A percentile compares a stretch with the other conserved stretches of the same genome.
Conservation (phyloP, 495 filamentous ascomycete genomes). For the Annulohypoxylon nitens region DNA sequence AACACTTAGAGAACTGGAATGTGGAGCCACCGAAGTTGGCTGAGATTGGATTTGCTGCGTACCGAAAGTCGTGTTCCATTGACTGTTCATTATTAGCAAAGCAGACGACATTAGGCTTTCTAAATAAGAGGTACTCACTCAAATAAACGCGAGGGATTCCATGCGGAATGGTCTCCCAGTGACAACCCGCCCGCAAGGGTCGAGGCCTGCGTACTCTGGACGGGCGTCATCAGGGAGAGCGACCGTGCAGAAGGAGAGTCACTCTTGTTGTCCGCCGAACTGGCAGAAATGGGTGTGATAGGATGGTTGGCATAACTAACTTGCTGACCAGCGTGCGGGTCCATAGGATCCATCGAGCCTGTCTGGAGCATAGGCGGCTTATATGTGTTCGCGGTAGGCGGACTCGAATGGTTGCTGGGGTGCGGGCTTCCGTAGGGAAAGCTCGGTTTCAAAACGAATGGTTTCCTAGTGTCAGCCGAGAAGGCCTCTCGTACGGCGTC, state of each 20-base stretch:
- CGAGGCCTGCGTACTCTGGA: conserved; percentile 61
- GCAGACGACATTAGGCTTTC: background rate
- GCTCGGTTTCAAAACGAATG: conserved; percentile 88
- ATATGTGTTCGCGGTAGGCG: conserved; percentile 65
- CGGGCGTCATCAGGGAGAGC: conserved; percentile 78
- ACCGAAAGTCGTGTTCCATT: conserved; percentile 94
- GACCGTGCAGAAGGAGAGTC: conserved; percentile 84
- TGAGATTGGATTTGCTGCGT: conserved; percentile 66
- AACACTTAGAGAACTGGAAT: conserved; percentile 59
- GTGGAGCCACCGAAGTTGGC: conserved; percentile 55
- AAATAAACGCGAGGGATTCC: conserved; percentile 95
- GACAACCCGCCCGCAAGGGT: conserved; percentile 65
- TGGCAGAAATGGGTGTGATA: conserved; percentile 83
- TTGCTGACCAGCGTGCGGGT: conserved; percentile 65
- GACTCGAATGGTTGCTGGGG: conserved; percentile 70
- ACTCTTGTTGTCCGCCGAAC: conserved; percentile 80
- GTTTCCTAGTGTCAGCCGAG: conserved; percentile 84
- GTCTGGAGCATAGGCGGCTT: conserved; percentile 56
- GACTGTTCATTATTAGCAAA: conserved; percentile 65
- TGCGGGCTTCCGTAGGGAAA: conserved; percentile 90
- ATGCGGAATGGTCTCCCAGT: conserved; percentile 76
- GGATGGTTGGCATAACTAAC: conserved; percentile 82
- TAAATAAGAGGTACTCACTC: conserved; percentile 72
- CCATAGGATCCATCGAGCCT: conserved; percentile 59
- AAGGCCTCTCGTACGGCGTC: conserved; percentile 92